Conservation (phyloP, 1,284 basidiomycete genomes). For the Fomitopsis betulina region DNA sequence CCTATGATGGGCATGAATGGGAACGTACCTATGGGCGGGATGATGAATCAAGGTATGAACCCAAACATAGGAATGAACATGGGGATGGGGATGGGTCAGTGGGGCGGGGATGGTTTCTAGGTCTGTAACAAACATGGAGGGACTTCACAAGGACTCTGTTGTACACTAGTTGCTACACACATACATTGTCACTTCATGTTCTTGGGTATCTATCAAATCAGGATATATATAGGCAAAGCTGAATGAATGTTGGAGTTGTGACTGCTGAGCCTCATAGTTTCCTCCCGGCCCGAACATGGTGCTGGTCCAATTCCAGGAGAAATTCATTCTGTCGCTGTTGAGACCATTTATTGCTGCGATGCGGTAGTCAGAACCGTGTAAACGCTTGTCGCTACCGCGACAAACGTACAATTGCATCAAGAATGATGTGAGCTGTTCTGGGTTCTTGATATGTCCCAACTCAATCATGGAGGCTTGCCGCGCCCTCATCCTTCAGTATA, state of each 20-base stretch:
- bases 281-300: conserved; percentile 3
- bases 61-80: conserved; percentile 19
- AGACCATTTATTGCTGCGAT: conserved; percentile 2
- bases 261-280: not conserved
- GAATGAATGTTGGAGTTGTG: too few relatives aligned
- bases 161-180: not conserved
- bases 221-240: not conserved
- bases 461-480: conserved; percentile 57
- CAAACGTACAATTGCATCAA: conserved; percentile 61
- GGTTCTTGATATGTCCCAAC: conserved; percentile 48
- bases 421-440: conserved; percentile 48
- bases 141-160: not conserved
- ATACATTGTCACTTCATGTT: not conserved
- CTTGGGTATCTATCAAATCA: not conserved
- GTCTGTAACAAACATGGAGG: not conserved
- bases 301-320: conserved; percentile 15
- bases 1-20: conserved; percentile 28
- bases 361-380: not conserved
- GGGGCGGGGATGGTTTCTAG: conserved; percentile 21
- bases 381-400: not conserved
- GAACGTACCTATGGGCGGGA: conserved; percentile 14
- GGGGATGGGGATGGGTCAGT: conserved; percentile 19
- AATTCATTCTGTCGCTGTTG: conserved; percentile 14
- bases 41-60: conserved; percentile 18
- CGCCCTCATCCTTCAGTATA: conserved; percentile 37